Base-by-base conservation (phyloP, 441 rosid genomes). In the Adansonia gregorii region DNA sequence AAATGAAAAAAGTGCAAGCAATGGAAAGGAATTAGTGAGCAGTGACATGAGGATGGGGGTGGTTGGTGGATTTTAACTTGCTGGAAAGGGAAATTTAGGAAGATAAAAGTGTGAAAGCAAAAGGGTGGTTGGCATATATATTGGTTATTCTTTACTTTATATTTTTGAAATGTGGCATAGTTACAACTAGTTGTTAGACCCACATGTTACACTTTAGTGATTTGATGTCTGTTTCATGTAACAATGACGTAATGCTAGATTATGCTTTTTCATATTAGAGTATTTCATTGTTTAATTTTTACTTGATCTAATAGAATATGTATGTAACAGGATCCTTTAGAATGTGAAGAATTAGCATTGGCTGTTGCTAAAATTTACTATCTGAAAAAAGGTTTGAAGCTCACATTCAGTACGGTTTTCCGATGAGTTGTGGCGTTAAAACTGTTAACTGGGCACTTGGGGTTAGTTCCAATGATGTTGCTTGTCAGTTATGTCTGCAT, bases 291-390 rank as follows among this genome's bases (percentile, higher is more conserved):
- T 72, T 72, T 19, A 72, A 35, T 54, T 72, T 15, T 48, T 71
- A n/a, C 31, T 35, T 35, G 17, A 54, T 24, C 48, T 55, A 49
- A 51, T 48, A 63, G 68, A 61, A 41, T 67, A 9, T 3, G 41
- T 65, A 45, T 55, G 27, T 71, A 69, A 64, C 87, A 94, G 97
- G 94, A 87, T 92, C 74, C 88, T 79, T 11, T 82, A 72, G 97
- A 91, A 78, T 87, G 93, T 60, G 80, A 85, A 63, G 90, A 89
- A 74, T 95, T 78, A 93, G 98, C 86, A 86, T 95, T 80, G 99
- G 98, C 76, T 95, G 98, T 85, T 93, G 98, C 86, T 95, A 93
- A 88, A 93, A 95, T 86, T 88, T 95, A 78, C 78, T 95, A 80
- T 89, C 98, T 20, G 94, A 92, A 79, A 91, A 78, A 70, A 82